These are phyloP conservation scores for Talinum fruticosum DNA, from an alignment of 148 eudicot genomes.

Conservation along the genomic window DNA sequence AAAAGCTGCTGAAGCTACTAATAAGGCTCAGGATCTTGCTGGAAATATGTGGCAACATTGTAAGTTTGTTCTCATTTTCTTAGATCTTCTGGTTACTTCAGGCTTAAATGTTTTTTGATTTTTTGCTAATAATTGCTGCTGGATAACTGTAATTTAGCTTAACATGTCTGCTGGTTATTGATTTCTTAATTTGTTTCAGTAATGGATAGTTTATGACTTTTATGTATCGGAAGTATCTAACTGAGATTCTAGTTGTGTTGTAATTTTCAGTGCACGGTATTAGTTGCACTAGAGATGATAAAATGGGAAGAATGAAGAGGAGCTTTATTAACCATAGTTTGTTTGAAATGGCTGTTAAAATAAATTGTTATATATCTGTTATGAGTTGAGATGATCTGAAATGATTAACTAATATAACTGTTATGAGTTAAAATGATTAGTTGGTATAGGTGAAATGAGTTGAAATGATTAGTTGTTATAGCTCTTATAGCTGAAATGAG, in stretches of 20 bases:
- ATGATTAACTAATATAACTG: too few relatives aligned
- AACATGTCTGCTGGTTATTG: neutral
- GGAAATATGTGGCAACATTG: conserved; percentile 97
- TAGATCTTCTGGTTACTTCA: neutral
- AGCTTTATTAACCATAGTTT: neutral
- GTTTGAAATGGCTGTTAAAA: too few relatives aligned
- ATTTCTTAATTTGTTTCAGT: neutral
- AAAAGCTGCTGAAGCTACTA: conserved; percentile 81
- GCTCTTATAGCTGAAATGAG: too few relatives aligned
- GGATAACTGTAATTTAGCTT: too few relatives aligned
- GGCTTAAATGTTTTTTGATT: neutral
- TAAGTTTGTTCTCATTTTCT: conserved; percentile 26
- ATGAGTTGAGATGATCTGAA: too few relatives aligned
- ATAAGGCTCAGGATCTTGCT: conserved; percentile 76
- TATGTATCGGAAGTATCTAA: too few relatives aligned
- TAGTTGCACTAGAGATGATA: neutral
- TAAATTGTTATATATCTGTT: too few relatives aligned
- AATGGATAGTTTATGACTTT: too few relatives aligned
- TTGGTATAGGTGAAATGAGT: too few relatives aligned
- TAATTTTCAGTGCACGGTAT: neutral
- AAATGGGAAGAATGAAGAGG: neutral
- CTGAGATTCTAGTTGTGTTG: too few relatives aligned
- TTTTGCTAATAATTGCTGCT: neutral
- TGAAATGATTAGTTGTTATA: too few relatives aligned
- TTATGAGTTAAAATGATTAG: too few relatives aligned